Conservation (phyloP, 2,329 filamentous ascomycete genomes). For the Colletotrichum eremochloae region DNA sequence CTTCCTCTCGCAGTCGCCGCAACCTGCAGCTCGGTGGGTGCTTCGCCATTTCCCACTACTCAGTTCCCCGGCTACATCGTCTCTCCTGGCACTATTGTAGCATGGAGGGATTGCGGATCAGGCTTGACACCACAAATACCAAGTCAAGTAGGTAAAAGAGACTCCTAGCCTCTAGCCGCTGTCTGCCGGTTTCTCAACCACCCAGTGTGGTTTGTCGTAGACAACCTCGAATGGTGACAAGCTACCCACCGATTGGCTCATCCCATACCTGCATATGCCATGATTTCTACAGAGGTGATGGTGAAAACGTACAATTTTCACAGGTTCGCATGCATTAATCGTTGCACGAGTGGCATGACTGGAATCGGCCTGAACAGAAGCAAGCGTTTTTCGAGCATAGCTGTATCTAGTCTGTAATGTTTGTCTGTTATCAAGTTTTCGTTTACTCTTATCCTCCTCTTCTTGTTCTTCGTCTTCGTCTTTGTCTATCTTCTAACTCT, state of each 20-base stretch:
- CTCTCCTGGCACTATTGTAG: background rate
- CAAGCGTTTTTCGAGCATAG: background rate
- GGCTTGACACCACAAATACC: background rate
- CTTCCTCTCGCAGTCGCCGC: conserved; percentile 5
- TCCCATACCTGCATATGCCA: background rate
- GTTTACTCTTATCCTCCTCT: background rate
- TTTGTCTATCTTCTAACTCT: background rate
- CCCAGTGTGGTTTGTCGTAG: background rate
- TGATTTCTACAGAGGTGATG: background rate
- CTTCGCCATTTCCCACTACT: background rate
- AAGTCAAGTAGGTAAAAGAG: background rate
- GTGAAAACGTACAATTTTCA: background rate
- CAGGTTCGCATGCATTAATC: background rate
- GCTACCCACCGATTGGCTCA: background rate
- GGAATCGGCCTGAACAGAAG: background rate
- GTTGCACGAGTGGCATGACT: background rate
- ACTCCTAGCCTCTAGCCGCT: background rate
- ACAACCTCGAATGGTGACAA: background rate
- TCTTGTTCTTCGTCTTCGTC: background rate
- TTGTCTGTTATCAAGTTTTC: conserved; percentile 1
- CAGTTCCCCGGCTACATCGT: conserved; percentile 43
- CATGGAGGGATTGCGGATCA: background rate
- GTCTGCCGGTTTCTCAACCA: background rate
- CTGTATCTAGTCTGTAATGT: background rate
- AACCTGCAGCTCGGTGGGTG: background rate